Evolutionary conservation across 805 yeast genomes (phyloP), one percentile per base, ranked within the genome.

Genomic region (Jamesozyma hellenica): DNA sequence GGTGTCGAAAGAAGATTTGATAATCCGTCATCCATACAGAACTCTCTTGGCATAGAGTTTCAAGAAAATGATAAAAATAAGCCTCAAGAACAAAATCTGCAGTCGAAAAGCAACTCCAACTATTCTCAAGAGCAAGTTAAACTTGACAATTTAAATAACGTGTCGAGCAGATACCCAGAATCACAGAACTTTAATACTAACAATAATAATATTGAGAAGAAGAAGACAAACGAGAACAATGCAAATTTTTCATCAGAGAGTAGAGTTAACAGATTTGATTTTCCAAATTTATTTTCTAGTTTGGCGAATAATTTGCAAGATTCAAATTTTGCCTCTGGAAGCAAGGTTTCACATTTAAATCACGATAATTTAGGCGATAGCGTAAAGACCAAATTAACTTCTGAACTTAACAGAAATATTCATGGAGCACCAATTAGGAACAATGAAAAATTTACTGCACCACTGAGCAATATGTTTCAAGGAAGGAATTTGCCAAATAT

Each of bases 1-100:
- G 78, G 77, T 0, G 63, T 67, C 30, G 75, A 71, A 28, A 53
- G 67, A 38, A 63, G 62, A 4, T 63, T 66, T 42, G 61, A 58
- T 17, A 59, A 57, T 17, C 59, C 60, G 9, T 57, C 54, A 40
- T 61, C 47, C 47, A 59, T 46, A 41, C 66, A 30, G 49, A 56
- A 49, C 53, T 61, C 52, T 35, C 47, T 49, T 42, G 49, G 35
- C 36, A 57, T 40, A n/a, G 47, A 39, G 27, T 27, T 41, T 3
- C 28, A 42, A 21, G 32, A 40, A n/a, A 19, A 36, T 10, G 29
- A 26, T 7, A 18, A 18, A 31, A 18, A 31, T 4, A 13, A 16
- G 4, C 8, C 5, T 8, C 23, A 21, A 21, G 23, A 21, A 21
- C 23, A 21, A 3, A 17, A 31, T 18, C 12, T 27, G 5, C 6